Conservation (phyloP, 129 eudicot species). For the Pulicaria dysenterica region DNA sequence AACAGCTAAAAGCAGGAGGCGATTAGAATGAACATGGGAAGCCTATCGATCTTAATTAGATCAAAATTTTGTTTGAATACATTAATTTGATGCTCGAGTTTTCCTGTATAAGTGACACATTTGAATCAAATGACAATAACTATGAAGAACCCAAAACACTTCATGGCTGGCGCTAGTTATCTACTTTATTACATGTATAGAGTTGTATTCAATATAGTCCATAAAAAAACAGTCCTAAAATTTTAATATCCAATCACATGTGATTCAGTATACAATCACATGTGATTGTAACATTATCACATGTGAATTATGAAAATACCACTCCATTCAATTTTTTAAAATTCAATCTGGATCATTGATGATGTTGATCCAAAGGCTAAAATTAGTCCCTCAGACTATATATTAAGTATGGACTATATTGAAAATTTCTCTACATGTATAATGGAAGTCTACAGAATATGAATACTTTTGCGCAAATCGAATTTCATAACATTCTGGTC, state of each 20-base stretch:
- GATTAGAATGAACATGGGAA: slow-evolving; percentile 29
- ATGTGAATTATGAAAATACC: too few relatives aligned
- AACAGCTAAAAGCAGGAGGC: slow-evolving; percentile 51
- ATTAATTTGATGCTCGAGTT: slow-evolving; percentile 10
- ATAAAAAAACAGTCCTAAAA: too few relatives aligned
- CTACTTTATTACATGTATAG: slow-evolving; percentile 5
- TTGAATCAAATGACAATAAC: slow-evolving; percentile 8
- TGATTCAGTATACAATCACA: too few relatives aligned
- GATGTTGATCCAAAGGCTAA: too few relatives aligned
- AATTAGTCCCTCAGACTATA: too few relatives aligned
- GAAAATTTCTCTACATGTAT: too few relatives aligned
- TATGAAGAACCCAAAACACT: slow-evolving; percentile 21
- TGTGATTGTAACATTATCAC: too few relatives aligned
- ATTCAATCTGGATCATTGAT: too few relatives aligned
- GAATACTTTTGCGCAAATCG: slow-evolving; percentile 5
- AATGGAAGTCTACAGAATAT: background rate
- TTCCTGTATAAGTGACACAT: slow-evolving; percentile 5
- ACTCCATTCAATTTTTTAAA: too few relatives aligned
- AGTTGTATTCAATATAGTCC: too few relatives aligned
- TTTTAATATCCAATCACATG: too few relatives aligned
- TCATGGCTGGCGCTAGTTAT: background rate
- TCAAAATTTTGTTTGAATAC: slow-evolving; percentile 33
- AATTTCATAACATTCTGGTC: slow-evolving; percentile 50
- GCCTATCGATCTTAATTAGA: background rate
- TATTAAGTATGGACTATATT: too few relatives aligned